Evolutionary conservation across 805 yeast genomes (phyloP).

Genomic region (Kodamaea laetipori): DNA sequence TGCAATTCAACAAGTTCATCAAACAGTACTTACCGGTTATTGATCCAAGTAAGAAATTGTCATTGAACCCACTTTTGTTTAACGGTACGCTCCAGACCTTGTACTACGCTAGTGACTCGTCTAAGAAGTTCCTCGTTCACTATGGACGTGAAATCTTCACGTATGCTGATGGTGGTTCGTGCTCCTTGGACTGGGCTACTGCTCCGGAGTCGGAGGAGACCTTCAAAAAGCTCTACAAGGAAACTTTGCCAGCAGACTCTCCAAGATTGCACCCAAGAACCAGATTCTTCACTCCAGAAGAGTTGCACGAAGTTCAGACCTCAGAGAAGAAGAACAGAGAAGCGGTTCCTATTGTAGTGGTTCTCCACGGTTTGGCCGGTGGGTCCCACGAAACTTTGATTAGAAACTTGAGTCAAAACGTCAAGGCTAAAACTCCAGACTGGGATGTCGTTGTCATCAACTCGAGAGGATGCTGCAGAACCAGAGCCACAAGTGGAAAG

Average conservation of each 20-base stretch:
- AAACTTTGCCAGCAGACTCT: conserved; percentile 37
- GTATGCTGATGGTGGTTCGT: conserved; percentile 67
- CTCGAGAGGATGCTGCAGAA: conserved; percentile 74
- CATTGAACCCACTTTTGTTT: conserved; percentile 63
- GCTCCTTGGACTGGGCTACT: conserved; percentile 74
- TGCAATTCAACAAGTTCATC: conserved; percentile 15
- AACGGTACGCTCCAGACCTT: conserved; percentile 80
- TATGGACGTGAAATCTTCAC: conserved; percentile 71
- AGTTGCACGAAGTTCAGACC: conserved; percentile 32
- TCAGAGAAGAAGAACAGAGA: conserved; percentile 30
- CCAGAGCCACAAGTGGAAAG: conserved; percentile 66
- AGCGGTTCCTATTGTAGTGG: conserved; percentile 58
- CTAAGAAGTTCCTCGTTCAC: conserved; percentile 55
- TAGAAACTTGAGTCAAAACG: conserved; percentile 50
- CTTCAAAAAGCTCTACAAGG: conserved; percentile 26
- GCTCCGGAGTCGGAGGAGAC: conserved; percentile 33
- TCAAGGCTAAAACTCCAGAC: conserved; percentile 18
- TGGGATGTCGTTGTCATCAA: conserved; percentile 74
- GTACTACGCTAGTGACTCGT: conserved; percentile 60
- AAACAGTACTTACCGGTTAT: conserved; percentile 17
- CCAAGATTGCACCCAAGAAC: conserved; percentile 52
- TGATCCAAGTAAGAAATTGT: conserved; percentile 39
- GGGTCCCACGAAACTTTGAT: conserved; percentile 83
- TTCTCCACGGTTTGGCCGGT: conserved; percentile 79
- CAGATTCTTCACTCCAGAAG: conserved; percentile 51